A percentile compares a stretch with the other conserved stretches of the same genome.
Conservation (phyloP, 2,329 filamentous ascomycete genomes). For the Apiospora arundinis region DNA sequence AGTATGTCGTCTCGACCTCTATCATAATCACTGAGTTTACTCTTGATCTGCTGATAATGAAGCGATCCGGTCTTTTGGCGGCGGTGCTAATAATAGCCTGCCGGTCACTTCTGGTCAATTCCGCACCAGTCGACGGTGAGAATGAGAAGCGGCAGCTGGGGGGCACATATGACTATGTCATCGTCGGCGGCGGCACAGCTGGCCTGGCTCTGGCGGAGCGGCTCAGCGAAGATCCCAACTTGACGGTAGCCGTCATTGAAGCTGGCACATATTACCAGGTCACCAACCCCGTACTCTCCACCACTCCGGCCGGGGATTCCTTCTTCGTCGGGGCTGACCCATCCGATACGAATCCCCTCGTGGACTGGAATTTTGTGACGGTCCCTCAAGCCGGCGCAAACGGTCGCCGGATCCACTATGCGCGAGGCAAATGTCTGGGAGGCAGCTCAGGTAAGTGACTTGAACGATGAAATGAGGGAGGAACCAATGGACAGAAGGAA, state of each 20-base stretch:
- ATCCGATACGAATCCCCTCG: slow-evolving; percentile 22
- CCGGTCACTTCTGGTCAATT: neutral
- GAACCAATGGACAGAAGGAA: slow-evolving; percentile 21
- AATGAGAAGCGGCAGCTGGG: neutral
- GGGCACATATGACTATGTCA: slow-evolving; percentile 29
- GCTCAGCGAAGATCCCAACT: slow-evolving; percentile 34
- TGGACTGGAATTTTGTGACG: slow-evolving; percentile 37
- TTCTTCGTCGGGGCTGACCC: slow-evolving; percentile 24
- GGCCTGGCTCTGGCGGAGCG: slow-evolving; percentile 44
- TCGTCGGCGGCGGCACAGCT: slow-evolving; percentile 48
- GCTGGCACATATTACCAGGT: slow-evolving; percentile 45
- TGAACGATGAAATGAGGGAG: too few relatives aligned
- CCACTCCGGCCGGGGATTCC: slow-evolving; percentile 30
- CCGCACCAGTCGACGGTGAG: neutral
- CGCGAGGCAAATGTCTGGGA: slow-evolving; percentile 40
- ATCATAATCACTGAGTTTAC: too few relatives aligned
- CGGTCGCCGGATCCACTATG: slow-evolving; percentile 33
- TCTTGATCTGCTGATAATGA: neutral
- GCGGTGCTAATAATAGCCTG: neutral
- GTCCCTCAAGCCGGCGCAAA: slow-evolving; percentile 29
- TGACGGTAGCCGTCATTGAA: slow-evolving; percentile 45
- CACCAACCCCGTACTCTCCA: slow-evolving; percentile 25
- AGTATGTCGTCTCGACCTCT: too few relatives aligned
- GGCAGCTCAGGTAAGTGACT: slow-evolving; percentile 28
- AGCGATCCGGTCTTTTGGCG: neutral